Base-by-base conservation (phyloP, 257 asterid genomes). In the Solanum dulcamara region DNA sequence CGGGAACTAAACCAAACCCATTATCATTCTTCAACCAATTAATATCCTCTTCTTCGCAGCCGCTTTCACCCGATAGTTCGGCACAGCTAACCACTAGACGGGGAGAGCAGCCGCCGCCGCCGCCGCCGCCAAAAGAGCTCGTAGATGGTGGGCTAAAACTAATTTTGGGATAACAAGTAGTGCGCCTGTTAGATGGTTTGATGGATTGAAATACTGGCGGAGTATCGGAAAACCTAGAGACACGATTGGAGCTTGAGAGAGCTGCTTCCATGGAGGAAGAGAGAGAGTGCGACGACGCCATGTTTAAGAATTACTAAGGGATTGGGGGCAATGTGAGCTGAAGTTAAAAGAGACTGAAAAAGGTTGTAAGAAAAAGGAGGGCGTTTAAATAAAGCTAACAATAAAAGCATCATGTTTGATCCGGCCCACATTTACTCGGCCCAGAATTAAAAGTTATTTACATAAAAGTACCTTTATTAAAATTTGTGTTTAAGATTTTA, bases 201-300 rank as follows among this genome's bases (percentile, higher is more conserved):
- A 87, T 10, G 24, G 44, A 74, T 33, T 86, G 89, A 70, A 80
- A 38, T 10, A 37, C 28, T 8, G 86, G 81, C 57, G 82, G 28
- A 1, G 90, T 67, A 11, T 88, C 92, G 2, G 92, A 26, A 30
- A 90, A 88, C 81, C 86, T 89, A 81, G 92, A 48, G 60, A 88
- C 51, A 44, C 88, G 85, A 77, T 86, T 81, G 57, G 93, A 87
- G 85, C 90, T 68, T 10, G 95, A 86, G 51, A 92, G 88, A 57
- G 96, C 93, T 83, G 96, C 94, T 83, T 95, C 98, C 94, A 91
- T 89, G 81, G 93, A 66, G 79, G 91, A 83, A 48, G 90, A 86
- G 10, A 75, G 83, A 80, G 84, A 59, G 46, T 84, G 85, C 30
- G 91, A 88, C 74, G 89, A 84, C 89, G 86, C 86, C 86, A 83